These are phyloP conservation scores for Chlamydomonas sphaeroides DNA, from an alignment of 139 green algal genomes.

Conservation along the genomic window DNA sequence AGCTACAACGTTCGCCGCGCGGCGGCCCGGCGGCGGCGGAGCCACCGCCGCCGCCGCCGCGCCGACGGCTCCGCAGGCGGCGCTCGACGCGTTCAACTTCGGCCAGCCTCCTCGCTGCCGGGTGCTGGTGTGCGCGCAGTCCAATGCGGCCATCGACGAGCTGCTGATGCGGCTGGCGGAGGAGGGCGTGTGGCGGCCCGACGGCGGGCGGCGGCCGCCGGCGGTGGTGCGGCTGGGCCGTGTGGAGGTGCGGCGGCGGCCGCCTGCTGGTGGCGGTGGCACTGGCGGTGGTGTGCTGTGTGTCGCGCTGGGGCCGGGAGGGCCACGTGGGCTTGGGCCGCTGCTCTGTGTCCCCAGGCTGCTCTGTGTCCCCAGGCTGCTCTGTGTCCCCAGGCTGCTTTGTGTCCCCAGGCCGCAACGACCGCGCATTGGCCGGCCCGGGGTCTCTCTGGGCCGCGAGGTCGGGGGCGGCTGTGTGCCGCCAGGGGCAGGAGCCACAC, in stretches of 20 bases:
- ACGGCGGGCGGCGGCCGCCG: slow-evolving; percentile 33
- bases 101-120: slow-evolving; percentile 38
- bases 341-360: too few species aligned
- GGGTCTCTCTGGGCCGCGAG: too few species aligned
- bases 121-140: slow-evolving; percentile 82
- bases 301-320: too few species aligned
- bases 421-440: too few species aligned
- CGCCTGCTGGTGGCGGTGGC: background rate
- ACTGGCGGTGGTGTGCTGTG: background rate
- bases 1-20: too few species aligned
- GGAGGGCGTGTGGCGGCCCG: slow-evolving; percentile 51
- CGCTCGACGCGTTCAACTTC: slow-evolving; percentile 30
- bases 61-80: slow-evolving; percentile 4
- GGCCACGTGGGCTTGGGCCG: too few species aligned
- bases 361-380: too few species aligned
- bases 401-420: too few species aligned
- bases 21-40: background rate
- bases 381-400: too few species aligned
- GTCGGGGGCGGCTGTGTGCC: too few species aligned
- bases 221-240: slow-evolving; percentile 55
- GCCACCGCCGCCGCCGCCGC: background rate
- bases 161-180: slow-evolving; percentile 65
- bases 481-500: too few species aligned
- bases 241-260: slow-evolving; percentile 32
- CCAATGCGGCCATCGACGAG: slow-evolving; percentile 84